Evolutionary conservation across 208 protist species (phyloP).

Genomic region (Leishmania gerbilli): DNA sequence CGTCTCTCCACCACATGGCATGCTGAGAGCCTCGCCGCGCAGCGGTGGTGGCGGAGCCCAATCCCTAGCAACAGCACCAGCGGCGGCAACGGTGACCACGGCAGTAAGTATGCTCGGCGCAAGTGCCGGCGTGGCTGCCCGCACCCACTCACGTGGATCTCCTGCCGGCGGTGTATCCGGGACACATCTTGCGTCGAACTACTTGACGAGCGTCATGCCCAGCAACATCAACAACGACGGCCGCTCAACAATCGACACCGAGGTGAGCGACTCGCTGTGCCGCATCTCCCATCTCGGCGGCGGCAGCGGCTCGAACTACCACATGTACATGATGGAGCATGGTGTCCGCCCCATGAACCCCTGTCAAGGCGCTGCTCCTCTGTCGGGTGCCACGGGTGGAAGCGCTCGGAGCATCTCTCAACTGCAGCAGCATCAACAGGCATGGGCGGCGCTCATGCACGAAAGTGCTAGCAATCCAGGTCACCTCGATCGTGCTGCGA

Average conservation of each 20-base stretch:
- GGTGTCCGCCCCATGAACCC: conserved; percentile 45
- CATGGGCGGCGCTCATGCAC: conserved; percentile 25
- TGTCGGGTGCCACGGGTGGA: neutral
- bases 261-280: conserved; percentile 72
- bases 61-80: conserved; percentile 3
- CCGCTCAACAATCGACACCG: conserved; percentile 81
- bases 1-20: conserved; percentile 22
- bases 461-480: conserved; percentile 25
- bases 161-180: conserved; percentile 10
- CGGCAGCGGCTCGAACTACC: conserved; percentile 13
- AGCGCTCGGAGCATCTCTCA: conserved; percentile 10
- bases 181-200: conserved; percentile 11
- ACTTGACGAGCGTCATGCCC: conserved; percentile 4
- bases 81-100: conserved; percentile 3
- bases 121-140: neutral
- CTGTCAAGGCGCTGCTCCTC: conserved; percentile 23
- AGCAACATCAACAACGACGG: conserved; percentile 38
- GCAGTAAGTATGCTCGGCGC: neutral
- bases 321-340: conserved; percentile 34
- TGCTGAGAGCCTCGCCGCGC: conserved; percentile 23
- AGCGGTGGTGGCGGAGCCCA: conserved; percentile 1
- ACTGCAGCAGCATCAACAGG: conserved; percentile 15
- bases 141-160: conserved; percentile 31
- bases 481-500: conserved; percentile 32
- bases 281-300: conserved; percentile 37